Evolutionary conservation across 768 basidiomycete genomes (phyloP), one percentile per base, ranked within the genome.

Genomic region (Panellus pusillus): DNA sequence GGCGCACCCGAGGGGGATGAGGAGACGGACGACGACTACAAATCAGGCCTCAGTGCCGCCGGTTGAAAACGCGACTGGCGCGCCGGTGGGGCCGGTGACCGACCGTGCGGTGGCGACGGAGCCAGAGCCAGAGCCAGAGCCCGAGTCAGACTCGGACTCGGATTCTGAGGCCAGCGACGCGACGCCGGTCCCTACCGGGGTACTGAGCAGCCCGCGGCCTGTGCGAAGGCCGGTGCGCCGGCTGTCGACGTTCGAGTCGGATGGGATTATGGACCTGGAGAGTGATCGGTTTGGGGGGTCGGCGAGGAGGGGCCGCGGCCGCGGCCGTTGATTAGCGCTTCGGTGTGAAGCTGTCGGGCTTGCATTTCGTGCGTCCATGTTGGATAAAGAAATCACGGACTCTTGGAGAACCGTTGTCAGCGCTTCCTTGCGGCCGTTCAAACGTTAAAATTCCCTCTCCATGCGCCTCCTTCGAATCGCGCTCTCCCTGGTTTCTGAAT

Each of bases 181-280:
- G 44, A 47, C 28, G 38, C 52, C 18, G 46, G 46, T 37, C 24
- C 44, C 44, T 45, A 56, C 20, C 39, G 28, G 12, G 37, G 52
- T 28, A 24, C 24, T 3, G 46, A 53, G 40, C 45, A 51, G 19
- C 62, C 62, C 56, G 5, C 58, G 63, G 18, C 64, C 32, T 3
- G 14, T 9, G 32, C 32, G 32, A 3, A 35, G 32, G 14, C 32
- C 32, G 3, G 14, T 35, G 32, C 32, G 77, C 19, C 68, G 80
- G 47, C 63, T 81, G 43, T 82, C 83, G 6, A 77, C 76, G 19
- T 82, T 72, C 58, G 80, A 84, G 55, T 72, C 73, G 20, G 77
- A 84, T 12, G 75, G 74, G 17, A 62, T 63, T 1, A 68, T 81
- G 64, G 80, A 83, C 62, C 55, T 79, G 31, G 81, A 83, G 61